Percentiles rank a stretch among this genome's conserved stretches.
Evolutionary conservation across 2,329 filamentous ascomycete species (phyloP).

Genomic region (Trichoderma sp.): DNA sequence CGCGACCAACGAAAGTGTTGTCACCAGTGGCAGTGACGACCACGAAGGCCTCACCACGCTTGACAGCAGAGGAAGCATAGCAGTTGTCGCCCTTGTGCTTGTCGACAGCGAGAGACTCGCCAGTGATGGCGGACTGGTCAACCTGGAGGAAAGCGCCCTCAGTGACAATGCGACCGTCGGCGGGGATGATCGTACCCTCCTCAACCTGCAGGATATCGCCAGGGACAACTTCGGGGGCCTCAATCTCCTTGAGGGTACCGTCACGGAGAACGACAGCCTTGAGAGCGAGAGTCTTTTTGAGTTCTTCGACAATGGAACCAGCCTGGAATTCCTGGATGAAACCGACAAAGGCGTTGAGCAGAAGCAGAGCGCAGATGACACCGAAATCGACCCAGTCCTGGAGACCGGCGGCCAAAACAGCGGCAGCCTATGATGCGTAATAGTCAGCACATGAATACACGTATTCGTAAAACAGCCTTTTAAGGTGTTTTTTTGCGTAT

Average conservation of each 20-base stretch:
- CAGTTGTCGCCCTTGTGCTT: constrained; percentile 81
- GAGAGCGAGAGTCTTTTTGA: constrained; percentile 87
- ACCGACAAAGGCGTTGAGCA: constrained; percentile 84
- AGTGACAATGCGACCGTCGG: constrained; percentile 83
- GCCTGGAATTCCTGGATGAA: constrained; percentile 91
- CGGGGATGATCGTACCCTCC: constrained; percentile 88
- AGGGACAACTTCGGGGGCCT: constrained; percentile 82
- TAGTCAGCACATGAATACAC: constrained; percentile 35
- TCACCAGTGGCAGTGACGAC: constrained; percentile 85
- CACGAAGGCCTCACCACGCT: constrained; percentile 85
- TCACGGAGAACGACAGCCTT: constrained; percentile 88
- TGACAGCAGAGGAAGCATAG: constrained; percentile 85
- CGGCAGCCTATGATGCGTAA: constrained; percentile 60
- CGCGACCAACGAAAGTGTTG: constrained; percentile 87
- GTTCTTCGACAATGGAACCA: constrained; percentile 84
- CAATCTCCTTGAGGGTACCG: constrained; percentile 73
- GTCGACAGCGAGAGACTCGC: constrained; percentile 88
- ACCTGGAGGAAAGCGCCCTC: constrained; percentile 85
- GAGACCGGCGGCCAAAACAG: constrained; percentile 80
- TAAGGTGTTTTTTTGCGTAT: constrained; percentile 13
- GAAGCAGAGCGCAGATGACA: constrained; percentile 80
- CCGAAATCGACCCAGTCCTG: constrained; percentile 92
- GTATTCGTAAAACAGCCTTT: background rate
- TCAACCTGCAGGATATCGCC: constrained; percentile 90
- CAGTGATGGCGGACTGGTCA: constrained; percentile 89